Conservation (phyloP, 2,329 filamentous ascomycete species). For the Madurella mycetomatis region DNA sequence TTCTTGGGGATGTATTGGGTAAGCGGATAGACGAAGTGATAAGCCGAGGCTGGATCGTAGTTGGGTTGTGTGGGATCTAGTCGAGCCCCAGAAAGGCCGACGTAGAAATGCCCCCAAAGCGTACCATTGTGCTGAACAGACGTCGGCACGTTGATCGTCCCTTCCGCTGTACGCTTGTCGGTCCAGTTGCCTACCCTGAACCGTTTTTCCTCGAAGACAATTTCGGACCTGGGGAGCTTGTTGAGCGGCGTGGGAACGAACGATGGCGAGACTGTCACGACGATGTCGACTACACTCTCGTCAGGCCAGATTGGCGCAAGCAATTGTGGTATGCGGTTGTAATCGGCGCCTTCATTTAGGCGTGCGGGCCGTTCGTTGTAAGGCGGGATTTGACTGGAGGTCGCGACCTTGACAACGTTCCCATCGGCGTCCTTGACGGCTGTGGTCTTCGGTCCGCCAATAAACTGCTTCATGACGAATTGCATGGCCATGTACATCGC, state of each 20-base stretch:
- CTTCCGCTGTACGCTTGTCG: conserved; percentile 73
- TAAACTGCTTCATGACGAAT: conserved; percentile 51
- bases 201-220: conserved; percentile 74
- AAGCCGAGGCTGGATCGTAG: conserved; percentile 73
- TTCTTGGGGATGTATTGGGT: conserved; percentile 91
- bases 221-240: conserved; percentile 58
- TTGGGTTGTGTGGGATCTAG: conserved; percentile 69
- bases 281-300: conserved; percentile 74
- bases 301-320: conserved; percentile 85
- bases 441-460: conserved; percentile 44
- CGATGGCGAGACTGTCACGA: conserved; percentile 77
- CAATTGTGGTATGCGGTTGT: conserved; percentile 61
- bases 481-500: conserved; percentile 58
- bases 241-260: conserved; percentile 64
- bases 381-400: conserved; percentile 55
- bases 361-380: conserved; percentile 60
- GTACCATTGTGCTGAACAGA: conserved; percentile 88
- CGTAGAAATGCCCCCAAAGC: conserved; percentile 89
- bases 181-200: conserved; percentile 76
- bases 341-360: conserved; percentile 57
- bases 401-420: conserved; percentile 49
- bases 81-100: conserved; percentile 69
- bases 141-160: conserved; percentile 70
- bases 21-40: conserved; percentile 78
- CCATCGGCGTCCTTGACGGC: conserved; percentile 46